Conservation (phyloP, 2,329 filamentous ascomycete genomes). For the Corniculantispora saksenae region DNA sequence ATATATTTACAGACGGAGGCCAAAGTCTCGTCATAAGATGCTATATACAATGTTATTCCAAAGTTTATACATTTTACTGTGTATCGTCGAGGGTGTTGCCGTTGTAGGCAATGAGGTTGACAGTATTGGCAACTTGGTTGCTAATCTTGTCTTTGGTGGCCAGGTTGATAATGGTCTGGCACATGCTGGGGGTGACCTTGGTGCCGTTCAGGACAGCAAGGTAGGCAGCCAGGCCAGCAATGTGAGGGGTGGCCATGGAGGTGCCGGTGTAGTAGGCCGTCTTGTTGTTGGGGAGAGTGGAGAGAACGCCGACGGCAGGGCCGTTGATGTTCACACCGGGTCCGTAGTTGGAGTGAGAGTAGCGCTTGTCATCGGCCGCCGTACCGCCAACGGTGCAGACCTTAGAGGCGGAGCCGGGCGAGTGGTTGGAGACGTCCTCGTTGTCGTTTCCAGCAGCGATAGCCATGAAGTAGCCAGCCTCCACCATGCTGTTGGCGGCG, state of each 20-base stretch:
- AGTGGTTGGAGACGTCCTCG: conserved; percentile 36
- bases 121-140: conserved; percentile 33
- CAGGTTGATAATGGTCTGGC: conserved; percentile 37
- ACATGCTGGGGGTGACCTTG: conserved; percentile 11
- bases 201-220: conserved; percentile 36
- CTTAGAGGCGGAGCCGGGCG: conserved; percentile 43
- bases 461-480: conserved; percentile 43
- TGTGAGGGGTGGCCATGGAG: conserved; percentile 28
- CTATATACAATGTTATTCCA: neutral
- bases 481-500: conserved; percentile 43
- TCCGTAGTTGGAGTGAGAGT: conserved; percentile 49
- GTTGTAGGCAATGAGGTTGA: conserved; percentile 49
- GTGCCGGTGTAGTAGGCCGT: conserved; percentile 51
- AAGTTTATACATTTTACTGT: neutral
- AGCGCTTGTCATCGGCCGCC: conserved; percentile 35
- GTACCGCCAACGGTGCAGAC: conserved; percentile 51
- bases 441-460: conserved; percentile 50
- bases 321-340: conserved; percentile 47
- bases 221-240: conserved; percentile 26
- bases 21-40: neutral
- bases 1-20: neutral
- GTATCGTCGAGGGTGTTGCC: conserved; percentile 27
- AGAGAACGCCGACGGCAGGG: conserved; percentile 44
- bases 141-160: conserved; percentile 37
- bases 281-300: conserved; percentile 43